Evolutionary conservation across 768 basidiomycete species (phyloP).

Genomic region (Phallus indusiatus): DNA sequence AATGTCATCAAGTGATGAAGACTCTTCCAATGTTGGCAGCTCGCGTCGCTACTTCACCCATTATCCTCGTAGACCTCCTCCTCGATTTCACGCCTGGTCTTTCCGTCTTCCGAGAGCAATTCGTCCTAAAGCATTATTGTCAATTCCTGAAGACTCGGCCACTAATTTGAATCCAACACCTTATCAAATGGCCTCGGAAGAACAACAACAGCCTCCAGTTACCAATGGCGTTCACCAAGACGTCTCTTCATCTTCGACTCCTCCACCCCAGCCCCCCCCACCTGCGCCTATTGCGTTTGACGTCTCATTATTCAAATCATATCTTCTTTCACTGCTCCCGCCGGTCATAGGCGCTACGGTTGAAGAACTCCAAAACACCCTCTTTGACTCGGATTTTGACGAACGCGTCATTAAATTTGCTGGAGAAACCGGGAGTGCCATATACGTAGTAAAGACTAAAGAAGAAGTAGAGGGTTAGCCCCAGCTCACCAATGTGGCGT

Average conservation of each 20-base stretch:
- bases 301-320: conserved; percentile 56
- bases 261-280: conserved; percentile 12
- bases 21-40: not conserved
- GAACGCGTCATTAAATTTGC: conserved; percentile 72
- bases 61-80: conserved; percentile 7
- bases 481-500: not conserved
- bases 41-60: conserved; percentile 5
- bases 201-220: not conserved
- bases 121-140: not conserved
- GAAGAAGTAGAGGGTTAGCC: conserved; percentile 64
- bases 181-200: conserved; percentile 2
- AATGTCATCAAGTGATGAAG: conserved; percentile 10
- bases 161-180: not conserved
- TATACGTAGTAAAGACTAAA: conserved; percentile 75
- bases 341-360: conserved; percentile 68
- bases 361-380: conserved; percentile 55
- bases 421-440: conserved; percentile 60
- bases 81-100: conserved; percentile 9
- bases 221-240: conserved; percentile 9
- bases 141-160: not conserved
- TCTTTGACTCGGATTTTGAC: conserved; percentile 64
- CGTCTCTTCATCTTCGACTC: not conserved
- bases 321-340: conserved; percentile 64
- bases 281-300: conserved; percentile 44
- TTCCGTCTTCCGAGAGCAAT: conserved; percentile 1